Percentiles rank a stretch among this genome's conserved stretches.
Conservation (phyloP, 2,329 filamentous ascomycete species). For the Stenocarpella maydis region DNA sequence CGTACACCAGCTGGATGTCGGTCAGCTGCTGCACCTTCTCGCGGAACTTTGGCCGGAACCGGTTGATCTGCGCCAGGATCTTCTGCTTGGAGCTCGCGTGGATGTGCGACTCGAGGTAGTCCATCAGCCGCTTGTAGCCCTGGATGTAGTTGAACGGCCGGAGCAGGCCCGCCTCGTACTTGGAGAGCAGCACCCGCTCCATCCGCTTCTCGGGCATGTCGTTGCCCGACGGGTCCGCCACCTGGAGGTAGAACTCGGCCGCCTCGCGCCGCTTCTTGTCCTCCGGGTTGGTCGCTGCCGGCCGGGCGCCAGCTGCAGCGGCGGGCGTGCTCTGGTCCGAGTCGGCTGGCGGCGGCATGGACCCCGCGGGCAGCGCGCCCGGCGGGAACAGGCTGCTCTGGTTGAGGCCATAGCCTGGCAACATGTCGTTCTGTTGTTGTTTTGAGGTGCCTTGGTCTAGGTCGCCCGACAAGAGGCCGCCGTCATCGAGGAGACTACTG, state of each 20-base stretch:
- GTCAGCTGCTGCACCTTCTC: conserved; percentile 93
- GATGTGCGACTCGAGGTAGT: conserved; percentile 92
- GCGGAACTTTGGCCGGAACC: conserved; percentile 93
- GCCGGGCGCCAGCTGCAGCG: too few species aligned
- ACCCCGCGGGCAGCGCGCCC: conserved; percentile 42
- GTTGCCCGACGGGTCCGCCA: conserved; percentile 88
- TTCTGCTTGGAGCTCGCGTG: conserved; percentile 84
- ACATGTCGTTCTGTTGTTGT: conserved; percentile 53
- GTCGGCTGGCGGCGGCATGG: conserved; percentile 51
- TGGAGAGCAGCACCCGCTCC: conserved; percentile 91
- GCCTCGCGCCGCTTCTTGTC: conserved; percentile 62
- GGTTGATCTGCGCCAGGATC: conserved; percentile 89
- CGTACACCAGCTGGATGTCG: conserved; percentile 91
- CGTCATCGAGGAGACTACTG: conserved; percentile 88
- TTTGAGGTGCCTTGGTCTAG: conserved; percentile 56
- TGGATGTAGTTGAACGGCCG: conserved; percentile 99
- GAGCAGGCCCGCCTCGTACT: conserved; percentile 93
- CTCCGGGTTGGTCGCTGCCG: conserved; percentile 67
- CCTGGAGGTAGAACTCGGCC: conserved; percentile 95
- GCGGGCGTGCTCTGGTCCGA: conserved; percentile 62
- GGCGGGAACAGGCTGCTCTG: conserved; percentile 44
- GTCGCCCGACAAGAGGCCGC: conserved; percentile 70
- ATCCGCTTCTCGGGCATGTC: conserved; percentile 92
- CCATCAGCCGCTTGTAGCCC: conserved; percentile 87
- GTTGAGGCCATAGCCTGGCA: conserved; percentile 56